Conservation (phyloP, 495 filamentous ascomycete genomes). For the Bombardia bombarda region DNA sequence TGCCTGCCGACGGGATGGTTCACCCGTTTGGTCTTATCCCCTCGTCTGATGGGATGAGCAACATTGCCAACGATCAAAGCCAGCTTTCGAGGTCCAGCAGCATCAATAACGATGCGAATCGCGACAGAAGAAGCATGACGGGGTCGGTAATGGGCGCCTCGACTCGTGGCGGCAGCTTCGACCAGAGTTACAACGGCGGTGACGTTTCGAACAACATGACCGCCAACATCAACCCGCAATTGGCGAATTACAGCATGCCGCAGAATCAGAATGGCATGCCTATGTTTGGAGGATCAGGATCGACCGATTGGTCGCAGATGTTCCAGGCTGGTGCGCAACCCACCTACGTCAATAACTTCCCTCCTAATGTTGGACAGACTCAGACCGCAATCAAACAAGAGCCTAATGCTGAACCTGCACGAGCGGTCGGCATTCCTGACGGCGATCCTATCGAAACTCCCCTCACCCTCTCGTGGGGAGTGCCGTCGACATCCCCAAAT, state of each 20-base stretch:
- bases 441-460: conserved; percentile 31
- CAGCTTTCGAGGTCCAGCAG: conserved; percentile 52
- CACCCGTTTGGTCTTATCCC: conserved; percentile 41
- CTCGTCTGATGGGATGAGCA: conserved; percentile 38
- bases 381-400: conserved; percentile 46
- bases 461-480: conserved; percentile 33
- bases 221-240: conserved; percentile 48
- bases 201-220: conserved; percentile 45
- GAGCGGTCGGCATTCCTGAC: conserved; percentile 32
- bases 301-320: conserved; percentile 61
- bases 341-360: conserved; percentile 52
- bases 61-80: conserved; percentile 44
- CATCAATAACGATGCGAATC: conserved; percentile 43
- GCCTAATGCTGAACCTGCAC: conserved; percentile 30
- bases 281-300: conserved; percentile 39
- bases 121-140: conserved; percentile 48
- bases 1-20: conserved; percentile 42
- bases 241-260: conserved; percentile 48
- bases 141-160: conserved; percentile 30
- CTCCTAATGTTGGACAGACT: conserved; percentile 45
- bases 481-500: conserved; percentile 33
- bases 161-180: conserved; percentile 31
- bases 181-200: conserved; percentile 42
- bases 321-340: conserved; percentile 61
- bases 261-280: conserved; percentile 44